Conservation (phyloP, 2,329 filamentous ascomycete genomes). For the Aspergillus niger region DNA sequence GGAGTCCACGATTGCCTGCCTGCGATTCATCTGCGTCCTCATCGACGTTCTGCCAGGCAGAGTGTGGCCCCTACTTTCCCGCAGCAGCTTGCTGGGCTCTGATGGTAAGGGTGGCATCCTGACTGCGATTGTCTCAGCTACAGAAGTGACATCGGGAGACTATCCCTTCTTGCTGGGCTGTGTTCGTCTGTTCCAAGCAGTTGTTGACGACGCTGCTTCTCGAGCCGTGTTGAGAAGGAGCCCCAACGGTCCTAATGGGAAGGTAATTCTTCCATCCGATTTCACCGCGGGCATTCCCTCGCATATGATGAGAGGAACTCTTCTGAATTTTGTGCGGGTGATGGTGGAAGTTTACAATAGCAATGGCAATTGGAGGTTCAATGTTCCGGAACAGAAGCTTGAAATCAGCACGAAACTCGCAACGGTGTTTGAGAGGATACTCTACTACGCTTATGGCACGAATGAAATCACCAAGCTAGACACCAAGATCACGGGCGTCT, state of each 20-base stretch:
- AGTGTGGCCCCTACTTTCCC: slow-evolving; percentile 85
- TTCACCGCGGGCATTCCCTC: slow-evolving; percentile 74
- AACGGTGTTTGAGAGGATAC: slow-evolving; percentile 68
- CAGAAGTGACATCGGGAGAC: slow-evolving; percentile 74
- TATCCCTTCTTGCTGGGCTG: slow-evolving; percentile 77
- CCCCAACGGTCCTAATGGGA: slow-evolving; percentile 35
- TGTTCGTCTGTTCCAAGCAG: slow-evolving; percentile 69
- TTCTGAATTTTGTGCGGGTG: slow-evolving; percentile 71
- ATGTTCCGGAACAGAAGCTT: slow-evolving; percentile 66
- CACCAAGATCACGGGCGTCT: slow-evolving; percentile 60
- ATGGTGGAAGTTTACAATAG: slow-evolving; percentile 84
- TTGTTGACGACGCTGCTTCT: slow-evolving; percentile 73
- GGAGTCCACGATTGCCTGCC: slow-evolving; percentile 70
- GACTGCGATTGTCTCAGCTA: slow-evolving; percentile 74
- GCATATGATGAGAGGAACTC: slow-evolving; percentile 70
- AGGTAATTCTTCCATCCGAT: slow-evolving; percentile 37
- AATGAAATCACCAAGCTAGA: slow-evolving; percentile 59
- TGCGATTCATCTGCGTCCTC: slow-evolving; percentile 76
- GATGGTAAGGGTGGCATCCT: slow-evolving; percentile 76
- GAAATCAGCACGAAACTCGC: slow-evolving; percentile 69
- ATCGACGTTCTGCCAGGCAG: slow-evolving; percentile 73
- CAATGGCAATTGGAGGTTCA: slow-evolving; percentile 82
- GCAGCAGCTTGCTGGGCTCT: slow-evolving; percentile 76
- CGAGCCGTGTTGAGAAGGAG: slow-evolving; percentile 50
- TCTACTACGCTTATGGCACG: slow-evolving; percentile 73